Evolutionary conservation across 345 rosid species (phyloP).

Genomic region (Brassica cretica): DNA sequence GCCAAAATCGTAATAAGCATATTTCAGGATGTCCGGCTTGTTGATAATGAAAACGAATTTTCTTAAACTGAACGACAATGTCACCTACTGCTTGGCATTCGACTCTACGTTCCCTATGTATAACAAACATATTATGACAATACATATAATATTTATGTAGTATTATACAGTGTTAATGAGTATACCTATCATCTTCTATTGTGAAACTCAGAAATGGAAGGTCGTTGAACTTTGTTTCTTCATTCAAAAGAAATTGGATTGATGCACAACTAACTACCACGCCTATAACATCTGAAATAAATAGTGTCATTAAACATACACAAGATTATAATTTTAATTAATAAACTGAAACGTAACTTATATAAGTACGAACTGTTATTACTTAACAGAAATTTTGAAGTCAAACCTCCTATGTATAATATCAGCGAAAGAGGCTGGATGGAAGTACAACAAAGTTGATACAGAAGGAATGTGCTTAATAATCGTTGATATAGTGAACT

Average conservation of each 20-base stretch:
- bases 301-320: background rate
- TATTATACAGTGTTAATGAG: too few relatives aligned
- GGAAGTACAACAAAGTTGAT: too few relatives aligned
- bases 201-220: background rate
- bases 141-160: background rate
- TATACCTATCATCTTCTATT: background rate
- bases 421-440: too few relatives aligned
- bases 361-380: background rate
- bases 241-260: background rate
- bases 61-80: background rate
- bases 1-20: background rate
- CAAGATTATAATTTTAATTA: too few relatives aligned
- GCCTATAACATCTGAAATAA: background rate
- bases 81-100: background rate
- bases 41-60: background rate
- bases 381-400: background rate
- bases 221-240: background rate
- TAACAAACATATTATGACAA: background rate
- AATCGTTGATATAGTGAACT: too few relatives aligned
- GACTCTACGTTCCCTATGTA: background rate
- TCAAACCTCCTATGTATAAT: background rate
- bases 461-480: too few relatives aligned
- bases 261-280: background rate
- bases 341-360: background rate
- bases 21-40: background rate